These are phyloP conservation scores for Phaseolus coccineus DNA, from an alignment of 331 rosid species.

Conservation along the genomic window DNA sequence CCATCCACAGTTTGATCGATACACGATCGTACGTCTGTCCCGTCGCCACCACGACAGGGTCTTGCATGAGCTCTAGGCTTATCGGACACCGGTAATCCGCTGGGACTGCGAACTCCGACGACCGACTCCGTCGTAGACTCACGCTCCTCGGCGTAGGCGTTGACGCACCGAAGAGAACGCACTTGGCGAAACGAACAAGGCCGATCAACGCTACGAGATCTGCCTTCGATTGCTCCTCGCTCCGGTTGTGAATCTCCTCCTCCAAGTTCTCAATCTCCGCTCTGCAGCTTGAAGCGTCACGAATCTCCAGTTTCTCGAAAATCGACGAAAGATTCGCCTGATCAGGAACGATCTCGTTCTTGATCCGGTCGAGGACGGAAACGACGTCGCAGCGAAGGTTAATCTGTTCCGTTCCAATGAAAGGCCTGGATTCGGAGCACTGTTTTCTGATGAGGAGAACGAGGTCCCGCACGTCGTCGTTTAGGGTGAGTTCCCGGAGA, in stretches of 20 bases:
- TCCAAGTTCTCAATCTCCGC: conserved; percentile 78
- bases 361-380: conserved; percentile 66
- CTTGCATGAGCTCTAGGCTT: conserved; percentile 79
- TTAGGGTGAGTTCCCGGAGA: conserved; percentile 53
- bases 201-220: conserved; percentile 75
- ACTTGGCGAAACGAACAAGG: conserved; percentile 79
- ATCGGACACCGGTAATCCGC: conserved; percentile 87
- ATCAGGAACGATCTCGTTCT: conserved; percentile 76
- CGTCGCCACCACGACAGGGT: conserved; percentile 91
- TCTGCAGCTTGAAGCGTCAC: conserved; percentile 71
- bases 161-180: conserved; percentile 82
- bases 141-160: conserved; percentile 43
- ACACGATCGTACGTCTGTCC: conserved; percentile 96
- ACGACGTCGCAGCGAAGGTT: conserved; percentile 56
- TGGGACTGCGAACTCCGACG: conserved; percentile 60
- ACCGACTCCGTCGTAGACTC: conserved; percentile 30
- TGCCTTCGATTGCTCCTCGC: conserved; percentile 66
- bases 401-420: conserved; percentile 51
- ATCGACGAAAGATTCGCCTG: conserved; percentile 50
- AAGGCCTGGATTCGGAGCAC: conserved; percentile 48
- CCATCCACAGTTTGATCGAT: conserved; percentile 79
- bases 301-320: conserved; percentile 59
- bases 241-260: conserved; percentile 70
- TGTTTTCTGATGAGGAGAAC: conserved; percentile 67
- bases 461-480: conserved; percentile 75